phyloP scores from a whole-genome alignment of 768 basidiomycete species.

The Suillus lakei region DNA sequence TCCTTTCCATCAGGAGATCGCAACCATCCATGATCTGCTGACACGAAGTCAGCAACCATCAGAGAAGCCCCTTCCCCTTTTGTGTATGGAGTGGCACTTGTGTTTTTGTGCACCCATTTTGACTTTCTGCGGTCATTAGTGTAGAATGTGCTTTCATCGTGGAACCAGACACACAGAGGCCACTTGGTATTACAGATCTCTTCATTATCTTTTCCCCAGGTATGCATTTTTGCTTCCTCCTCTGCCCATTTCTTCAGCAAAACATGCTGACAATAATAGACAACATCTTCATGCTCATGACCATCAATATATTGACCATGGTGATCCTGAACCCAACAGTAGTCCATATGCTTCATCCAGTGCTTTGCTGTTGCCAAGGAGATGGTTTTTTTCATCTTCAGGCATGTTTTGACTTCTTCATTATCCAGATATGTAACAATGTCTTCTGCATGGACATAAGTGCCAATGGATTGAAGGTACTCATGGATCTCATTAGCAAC shows the following conservation, averaged over 20 bases:
- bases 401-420: constrained; percentile 17
- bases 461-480: constrained; percentile 18
- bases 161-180: constrained; percentile 23
- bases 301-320: constrained; percentile 37
- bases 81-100: too few species aligned
- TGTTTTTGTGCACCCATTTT: too few species aligned
- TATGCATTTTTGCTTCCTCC: constrained; percentile 3
- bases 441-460: constrained; percentile 26
- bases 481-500: constrained; percentile 6
- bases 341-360: constrained; percentile 29
- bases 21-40: too few species aligned
- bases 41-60: constrained; percentile 35
- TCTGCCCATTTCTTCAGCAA: constrained; percentile 24
- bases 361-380: constrained; percentile 24
- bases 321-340: constrained; percentile 22
- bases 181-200: not conserved
- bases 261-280: constrained; percentile 27
- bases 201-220: not conserved
- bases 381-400: constrained; percentile 21
- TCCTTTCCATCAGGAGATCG: too few species aligned
- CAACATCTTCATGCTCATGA: constrained; percentile 37
- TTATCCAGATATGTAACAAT: constrained; percentile 23
- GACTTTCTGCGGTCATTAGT: constrained; percentile 41
- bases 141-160: constrained; percentile 42
- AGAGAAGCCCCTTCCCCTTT: too few species aligned